Base-by-base conservation (phyloP, 2,329 filamentous ascomycete species). In the Paraphaeosphaeria sporulosa region DNA sequence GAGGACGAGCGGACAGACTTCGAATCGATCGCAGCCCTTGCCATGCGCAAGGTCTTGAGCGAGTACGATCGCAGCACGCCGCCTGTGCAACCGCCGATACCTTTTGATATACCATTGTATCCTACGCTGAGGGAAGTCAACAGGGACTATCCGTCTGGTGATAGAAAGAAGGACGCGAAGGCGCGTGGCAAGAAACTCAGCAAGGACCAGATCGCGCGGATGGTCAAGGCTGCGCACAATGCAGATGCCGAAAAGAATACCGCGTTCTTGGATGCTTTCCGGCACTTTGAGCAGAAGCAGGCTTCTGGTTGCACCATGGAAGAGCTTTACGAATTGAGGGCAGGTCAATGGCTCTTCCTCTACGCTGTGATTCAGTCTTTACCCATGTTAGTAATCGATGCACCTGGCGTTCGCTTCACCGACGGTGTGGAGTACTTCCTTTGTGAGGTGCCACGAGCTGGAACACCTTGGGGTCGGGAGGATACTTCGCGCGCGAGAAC, bases 51-150 rank as follows among this genome's bases (percentile, higher is more conserved):
- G 63, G 86, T 97, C 13, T 84, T 97, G 64, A 89, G 87, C 66
- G 94, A 98, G 78, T 97, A 93, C 71, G 95, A 99, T 74, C 88
- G 90, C 61, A 94, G 91, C 9, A 92, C 90, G 15, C 93, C 94
- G 1, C 95, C 95, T 0, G 93, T 98, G 0, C 87, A 94, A 60
- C 95, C 95, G 0, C 93, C 94, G 0, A 88, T 98, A 57, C 94
- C 95, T 0, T 98, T 94, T 71, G 94, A 98, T 73, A 83, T 92
- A 4, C 94, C 95, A 2, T 86, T 89, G 65, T 79, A 96, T 25
- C 94, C 94, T 0, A 86, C 85, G 0, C 85, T 96, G 69, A 83
- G 85, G 34, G 82, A 87, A 1, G 84, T 93, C 19, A 84, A 89
- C 58, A 84, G 87, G 43, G 90, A 88, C 46, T 91, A 87, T 72